These are phyloP conservation scores for Mytilinidion resinicola DNA, from an alignment of 495 filamentous ascomycete species.

Conservation along the genomic window DNA sequence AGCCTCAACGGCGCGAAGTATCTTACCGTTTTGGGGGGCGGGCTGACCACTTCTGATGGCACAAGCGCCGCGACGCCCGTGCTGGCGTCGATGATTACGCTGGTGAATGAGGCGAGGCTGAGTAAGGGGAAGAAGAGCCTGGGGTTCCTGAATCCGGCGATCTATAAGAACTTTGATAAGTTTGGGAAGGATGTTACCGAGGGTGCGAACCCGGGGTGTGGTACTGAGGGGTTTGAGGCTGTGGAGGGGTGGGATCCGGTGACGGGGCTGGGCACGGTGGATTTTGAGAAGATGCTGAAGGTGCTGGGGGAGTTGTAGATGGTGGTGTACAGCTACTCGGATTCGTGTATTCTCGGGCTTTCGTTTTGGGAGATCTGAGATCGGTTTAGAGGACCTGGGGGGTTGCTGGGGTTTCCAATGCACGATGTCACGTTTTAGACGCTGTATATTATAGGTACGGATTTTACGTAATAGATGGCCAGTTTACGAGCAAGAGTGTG, in stretches of 20 bases:
- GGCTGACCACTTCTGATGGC: constrained; percentile 1
- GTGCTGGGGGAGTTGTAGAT: background rate
- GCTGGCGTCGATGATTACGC: constrained; percentile 50
- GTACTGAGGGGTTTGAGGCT: constrained; percentile 48
- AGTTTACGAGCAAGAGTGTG: no score
- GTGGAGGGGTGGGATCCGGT: constrained; percentile 58
- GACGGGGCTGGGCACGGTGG: constrained; percentile 38
- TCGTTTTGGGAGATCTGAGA: no score
- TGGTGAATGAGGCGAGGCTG: constrained; percentile 56
- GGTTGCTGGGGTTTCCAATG: no score
- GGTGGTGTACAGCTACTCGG: no score
- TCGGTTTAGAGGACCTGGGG: no score
- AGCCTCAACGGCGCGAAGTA: constrained; percentile 39
- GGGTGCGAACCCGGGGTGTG: constrained; percentile 54
- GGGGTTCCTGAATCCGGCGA: constrained; percentile 53
- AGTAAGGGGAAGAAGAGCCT: constrained; percentile 47
- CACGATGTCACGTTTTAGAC: no score
- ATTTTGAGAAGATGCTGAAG: background rate
- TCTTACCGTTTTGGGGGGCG: constrained; percentile 6
- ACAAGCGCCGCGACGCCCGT: constrained; percentile 42
- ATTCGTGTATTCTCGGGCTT: no score
- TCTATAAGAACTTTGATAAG: constrained; percentile 53
- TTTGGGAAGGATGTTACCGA: constrained; percentile 51
- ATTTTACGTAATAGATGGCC: no score
- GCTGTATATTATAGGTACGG: no score